phyloP scores from a whole-genome alignment of 495 filamentous ascomycete genomes.

The Podospora bellae-mahoneyi region DNA sequence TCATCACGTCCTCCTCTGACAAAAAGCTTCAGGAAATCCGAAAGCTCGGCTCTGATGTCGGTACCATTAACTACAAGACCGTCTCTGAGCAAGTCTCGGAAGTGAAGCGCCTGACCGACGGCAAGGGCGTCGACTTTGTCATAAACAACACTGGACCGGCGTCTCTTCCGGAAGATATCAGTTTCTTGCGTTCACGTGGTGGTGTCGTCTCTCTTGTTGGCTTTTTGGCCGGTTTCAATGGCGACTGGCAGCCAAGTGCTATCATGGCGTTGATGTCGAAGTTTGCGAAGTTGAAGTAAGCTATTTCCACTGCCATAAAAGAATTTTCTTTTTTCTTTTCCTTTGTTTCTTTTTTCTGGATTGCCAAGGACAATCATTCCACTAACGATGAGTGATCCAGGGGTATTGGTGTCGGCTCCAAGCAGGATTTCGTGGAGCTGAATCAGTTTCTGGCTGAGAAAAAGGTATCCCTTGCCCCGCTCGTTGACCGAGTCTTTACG shows the following conservation, averaged over 20 bases:
- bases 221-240: conserved; percentile 16
- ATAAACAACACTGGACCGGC: conserved; percentile 25
- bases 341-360: too few relatives aligned
- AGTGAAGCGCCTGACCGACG: conserved; percentile 29
- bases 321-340: too few relatives aligned
- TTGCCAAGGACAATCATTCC: background rate
- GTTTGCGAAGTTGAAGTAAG: conserved; percentile 14
- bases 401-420: conserved; percentile 37
- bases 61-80: conserved; percentile 32
- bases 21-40: conserved; percentile 21
- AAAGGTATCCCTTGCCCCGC: conserved; percentile 29
- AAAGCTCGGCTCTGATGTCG: background rate
- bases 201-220: conserved; percentile 23
- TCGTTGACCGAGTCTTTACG: conserved; percentile 38
- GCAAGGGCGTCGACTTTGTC: conserved; percentile 34
- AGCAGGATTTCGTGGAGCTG: conserved; percentile 38
- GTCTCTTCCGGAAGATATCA: conserved; percentile 21
- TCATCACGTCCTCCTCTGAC: conserved; percentile 44
- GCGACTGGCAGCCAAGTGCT: conserved; percentile 17
- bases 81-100: conserved; percentile 22
- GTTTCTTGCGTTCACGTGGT: conserved; percentile 2
- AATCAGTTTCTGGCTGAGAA: conserved; percentile 34
- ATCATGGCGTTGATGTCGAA: conserved; percentile 22
- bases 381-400: conserved; percentile 20
- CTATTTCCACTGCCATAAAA: background rate